phyloP scores from a whole-genome alignment of 1,139 yeast species.

The Pneumocystis carinii region DNA sequence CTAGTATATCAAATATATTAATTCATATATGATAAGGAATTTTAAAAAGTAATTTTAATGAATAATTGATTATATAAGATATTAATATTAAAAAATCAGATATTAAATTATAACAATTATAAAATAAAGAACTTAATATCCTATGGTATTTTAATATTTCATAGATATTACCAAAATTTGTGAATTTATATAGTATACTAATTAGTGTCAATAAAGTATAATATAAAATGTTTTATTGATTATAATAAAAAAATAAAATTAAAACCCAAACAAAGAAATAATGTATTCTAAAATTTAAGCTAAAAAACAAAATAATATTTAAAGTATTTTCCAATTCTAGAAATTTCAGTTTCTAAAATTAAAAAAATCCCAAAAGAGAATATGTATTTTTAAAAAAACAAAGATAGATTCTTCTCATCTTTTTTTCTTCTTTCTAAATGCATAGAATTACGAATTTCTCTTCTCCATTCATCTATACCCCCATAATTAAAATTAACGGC shows the following conservation, averaged over 20 bases:
- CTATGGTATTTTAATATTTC: too few relatives aligned
- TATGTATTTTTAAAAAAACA: neutral
- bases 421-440: neutral
- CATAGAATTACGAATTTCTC: neutral
- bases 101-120: neutral
- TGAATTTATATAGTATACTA: too few relatives aligned
- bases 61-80: too few relatives aligned
- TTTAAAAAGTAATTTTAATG: too few relatives aligned
- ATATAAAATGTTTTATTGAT: neutral
- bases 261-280: neutral
- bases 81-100: too few relatives aligned
- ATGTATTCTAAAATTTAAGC: neutral
- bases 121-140: neutral
- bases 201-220: neutral
- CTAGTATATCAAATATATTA: too few relatives aligned
- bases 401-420: neutral
- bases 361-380: neutral
- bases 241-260: neutral
- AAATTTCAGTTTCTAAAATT: neutral
- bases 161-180: too few relatives aligned
- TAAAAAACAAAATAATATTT: neutral
- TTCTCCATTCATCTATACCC: neutral
- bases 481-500: neutral
- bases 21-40: too few relatives aligned
- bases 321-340: neutral